phyloP scores from a whole-genome alignment of 192 early-diverging fungal species.

The Dissophora globulifera region DNA sequence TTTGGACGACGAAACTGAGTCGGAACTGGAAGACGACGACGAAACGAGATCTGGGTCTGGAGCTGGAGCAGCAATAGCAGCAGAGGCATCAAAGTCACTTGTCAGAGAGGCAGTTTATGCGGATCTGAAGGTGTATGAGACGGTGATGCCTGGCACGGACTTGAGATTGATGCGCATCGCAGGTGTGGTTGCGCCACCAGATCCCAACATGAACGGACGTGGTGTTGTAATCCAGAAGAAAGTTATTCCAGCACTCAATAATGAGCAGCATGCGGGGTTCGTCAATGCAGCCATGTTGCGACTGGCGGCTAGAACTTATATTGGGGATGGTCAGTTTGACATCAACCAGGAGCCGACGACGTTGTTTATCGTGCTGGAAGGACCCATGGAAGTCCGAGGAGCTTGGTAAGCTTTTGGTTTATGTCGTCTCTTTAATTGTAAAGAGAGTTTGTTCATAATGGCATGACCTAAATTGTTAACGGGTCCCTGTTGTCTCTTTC shows the following conservation, averaged over 20 bases:
- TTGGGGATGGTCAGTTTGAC: conserved; percentile 63
- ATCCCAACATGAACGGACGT: conserved; percentile 39
- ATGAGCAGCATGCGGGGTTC: conserved; percentile 56
- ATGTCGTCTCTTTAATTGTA: too few species aligned
- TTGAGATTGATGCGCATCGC: conserved; percentile 52
- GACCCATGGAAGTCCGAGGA: conserved; percentile 62
- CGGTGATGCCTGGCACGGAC: conserved; percentile 46
- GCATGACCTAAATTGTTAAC: not conserved
- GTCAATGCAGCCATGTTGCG: conserved; percentile 65
- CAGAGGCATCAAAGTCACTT: conserved; percentile 25
- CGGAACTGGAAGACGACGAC: conserved; percentile 42
- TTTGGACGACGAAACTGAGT: conserved; percentile 48
- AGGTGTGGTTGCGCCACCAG: conserved; percentile 37
- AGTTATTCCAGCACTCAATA: conserved; percentile 48
- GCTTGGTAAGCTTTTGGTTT: conserved; percentile 57
- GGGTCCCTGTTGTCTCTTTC: not conserved
- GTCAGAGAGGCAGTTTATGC: conserved; percentile 46
- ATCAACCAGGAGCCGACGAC: conserved; percentile 46
- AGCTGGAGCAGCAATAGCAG: too few species aligned
- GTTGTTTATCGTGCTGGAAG: conserved; percentile 53
- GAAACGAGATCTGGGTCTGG: conserved; percentile 8
- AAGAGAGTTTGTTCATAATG: too few species aligned
- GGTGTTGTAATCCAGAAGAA: conserved; percentile 44
- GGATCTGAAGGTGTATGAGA: conserved; percentile 47
- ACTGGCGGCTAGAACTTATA: conserved; percentile 56